Evolutionary conservation across 768 basidiomycete genomes (phyloP).

Genomic region (Neoboletus magnificus): DNA sequence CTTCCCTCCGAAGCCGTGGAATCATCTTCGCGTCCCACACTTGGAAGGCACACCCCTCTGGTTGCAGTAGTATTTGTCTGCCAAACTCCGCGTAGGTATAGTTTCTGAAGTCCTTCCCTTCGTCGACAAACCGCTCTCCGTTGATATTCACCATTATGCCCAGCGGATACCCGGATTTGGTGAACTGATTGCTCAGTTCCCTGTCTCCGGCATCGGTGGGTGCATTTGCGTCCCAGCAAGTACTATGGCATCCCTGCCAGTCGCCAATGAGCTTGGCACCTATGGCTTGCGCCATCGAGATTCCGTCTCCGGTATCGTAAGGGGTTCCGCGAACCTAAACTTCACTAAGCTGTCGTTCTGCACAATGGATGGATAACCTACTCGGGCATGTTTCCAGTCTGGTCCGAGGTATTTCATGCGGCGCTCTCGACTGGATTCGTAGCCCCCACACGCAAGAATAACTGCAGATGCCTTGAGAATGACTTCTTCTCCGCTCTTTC

Average conservation of each 20-base stretch:
- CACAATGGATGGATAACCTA: conserved; percentile 21
- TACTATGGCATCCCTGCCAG: conserved; percentile 69
- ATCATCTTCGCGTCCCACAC: conserved; percentile 53
- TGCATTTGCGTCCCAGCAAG: conserved; percentile 68
- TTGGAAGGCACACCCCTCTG: conserved; percentile 60
- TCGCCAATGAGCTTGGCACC: conserved; percentile 62
- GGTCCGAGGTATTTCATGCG: conserved; percentile 54
- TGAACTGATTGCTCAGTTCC: conserved; percentile 63
- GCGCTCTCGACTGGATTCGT: conserved; percentile 53
- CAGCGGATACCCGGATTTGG: conserved; percentile 71
- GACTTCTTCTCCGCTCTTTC: conserved; percentile 35
- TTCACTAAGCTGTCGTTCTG: not conserved
- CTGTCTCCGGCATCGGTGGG: conserved; percentile 49
- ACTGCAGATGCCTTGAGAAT: conserved; percentile 44
- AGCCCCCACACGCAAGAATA: conserved; percentile 65
- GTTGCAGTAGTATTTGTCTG: conserved; percentile 54
- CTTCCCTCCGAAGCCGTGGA: conserved; percentile 52
- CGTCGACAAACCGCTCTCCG: conserved; percentile 65
- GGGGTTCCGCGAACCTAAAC: conserved; percentile 65
- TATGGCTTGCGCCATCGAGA: conserved; percentile 46
- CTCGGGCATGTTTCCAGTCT: conserved; percentile 57
- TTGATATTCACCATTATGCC: conserved; percentile 63
- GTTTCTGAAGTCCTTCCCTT: conserved; percentile 69
- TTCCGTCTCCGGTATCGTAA: conserved; percentile 67
- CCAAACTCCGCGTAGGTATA: conserved; percentile 73